Evolutionary conservation across 768 basidiomycete species (phyloP).

Genomic region (Crucibulum laeve): DNA sequence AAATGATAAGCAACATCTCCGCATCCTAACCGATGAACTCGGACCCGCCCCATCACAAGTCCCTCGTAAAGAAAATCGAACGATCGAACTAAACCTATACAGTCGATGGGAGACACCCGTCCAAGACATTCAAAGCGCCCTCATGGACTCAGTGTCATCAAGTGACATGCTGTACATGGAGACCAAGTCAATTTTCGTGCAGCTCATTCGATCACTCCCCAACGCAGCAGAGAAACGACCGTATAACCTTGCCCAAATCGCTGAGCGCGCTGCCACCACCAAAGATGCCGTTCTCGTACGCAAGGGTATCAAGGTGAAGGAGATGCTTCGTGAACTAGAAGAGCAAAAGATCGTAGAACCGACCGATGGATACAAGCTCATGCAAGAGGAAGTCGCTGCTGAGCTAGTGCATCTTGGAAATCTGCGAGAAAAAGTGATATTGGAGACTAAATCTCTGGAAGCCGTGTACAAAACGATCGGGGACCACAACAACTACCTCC

Average conservation of each 20-base stretch:
- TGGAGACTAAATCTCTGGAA: slow-evolving; percentile 90
- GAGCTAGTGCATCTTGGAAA: slow-evolving; percentile 97
- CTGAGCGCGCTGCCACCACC: slow-evolving; percentile 94
- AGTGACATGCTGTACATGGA: slow-evolving; percentile 99
- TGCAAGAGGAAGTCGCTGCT: slow-evolving; percentile 96
- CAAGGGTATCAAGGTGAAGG: slow-evolving; percentile 98
- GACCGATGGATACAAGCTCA: slow-evolving; percentile 82
- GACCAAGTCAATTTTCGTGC: slow-evolving; percentile 98
- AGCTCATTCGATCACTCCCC: slow-evolving; percentile 93
- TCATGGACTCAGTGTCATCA: slow-evolving; percentile 96
- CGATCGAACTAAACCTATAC: slow-evolving; percentile 88
- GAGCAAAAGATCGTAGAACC: slow-evolving; percentile 83
- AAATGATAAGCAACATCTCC: slow-evolving; percentile 96
- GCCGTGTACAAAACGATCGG: slow-evolving; percentile 99
- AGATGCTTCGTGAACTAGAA: slow-evolving; percentile 96
- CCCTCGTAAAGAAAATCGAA: slow-evolving; percentile 95
- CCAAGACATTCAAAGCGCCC: slow-evolving; percentile 92
- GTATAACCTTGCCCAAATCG: slow-evolving; percentile 82
- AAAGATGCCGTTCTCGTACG: slow-evolving; percentile 95
- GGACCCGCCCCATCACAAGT: slow-evolving; percentile 93
- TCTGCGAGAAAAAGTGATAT: slow-evolving; percentile 88
- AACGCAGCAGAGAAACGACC: slow-evolving; percentile 80
- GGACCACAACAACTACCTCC: slow-evolving; percentile 97
- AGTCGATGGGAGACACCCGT: slow-evolving; percentile 99
- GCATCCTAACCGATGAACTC: slow-evolving; percentile 94